Percentiles rank a stretch among this genome's conserved stretches.
phyloP scores from a whole-genome alignment of 257 asterid genomes.

The Ilex asprella region DNA sequence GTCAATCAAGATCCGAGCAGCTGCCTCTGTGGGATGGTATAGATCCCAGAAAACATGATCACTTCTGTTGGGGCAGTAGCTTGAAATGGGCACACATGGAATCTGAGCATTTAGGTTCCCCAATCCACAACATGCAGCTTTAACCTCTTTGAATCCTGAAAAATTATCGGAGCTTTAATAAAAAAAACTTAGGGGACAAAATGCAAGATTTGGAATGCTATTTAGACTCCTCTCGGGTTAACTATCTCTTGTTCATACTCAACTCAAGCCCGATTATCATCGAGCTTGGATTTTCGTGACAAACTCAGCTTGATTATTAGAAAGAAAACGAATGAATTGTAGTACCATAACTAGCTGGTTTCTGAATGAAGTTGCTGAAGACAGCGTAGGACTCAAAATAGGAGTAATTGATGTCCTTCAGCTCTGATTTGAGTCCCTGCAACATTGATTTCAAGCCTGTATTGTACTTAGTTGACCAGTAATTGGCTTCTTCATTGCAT shows the following conservation, averaged over 20 bases:
- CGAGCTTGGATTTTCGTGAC: too few relatives aligned
- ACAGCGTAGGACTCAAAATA: slow-evolving; percentile 39
- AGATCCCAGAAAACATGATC: slow-evolving; percentile 70
- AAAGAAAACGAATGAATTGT: too few relatives aligned
- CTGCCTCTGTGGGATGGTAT: slow-evolving; percentile 72
- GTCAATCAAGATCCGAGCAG: slow-evolving; percentile 36
- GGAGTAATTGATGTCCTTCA: slow-evolving; percentile 43
- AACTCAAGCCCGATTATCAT: too few relatives aligned
- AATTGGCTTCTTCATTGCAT: slow-evolving; percentile 43
- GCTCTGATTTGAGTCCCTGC: slow-evolving; percentile 32
- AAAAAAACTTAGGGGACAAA: too few relatives aligned
- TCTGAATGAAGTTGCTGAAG: slow-evolving; percentile 33
- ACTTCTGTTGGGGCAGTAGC: slow-evolving; percentile 43
- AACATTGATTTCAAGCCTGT: slow-evolving; percentile 36
- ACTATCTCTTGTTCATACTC: too few relatives aligned
- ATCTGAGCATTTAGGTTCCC: slow-evolving; percentile 55
- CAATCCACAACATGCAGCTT: slow-evolving; percentile 75
- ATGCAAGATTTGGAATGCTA: too few relatives aligned
- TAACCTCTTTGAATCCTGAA: slow-evolving; percentile 56
- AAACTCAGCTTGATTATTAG: too few relatives aligned
- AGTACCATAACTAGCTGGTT: slow-evolving; percentile 53
- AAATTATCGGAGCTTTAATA: too few relatives aligned
- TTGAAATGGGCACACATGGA: slow-evolving; percentile 64
- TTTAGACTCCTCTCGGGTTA: too few relatives aligned
- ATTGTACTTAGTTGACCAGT: slow-evolving; percentile 48